Evolutionary conservation across 2,329 filamentous ascomycete genomes (phyloP), one percentile per base, ranked within the genome.

Genomic region (Penicillium sp.): DNA sequence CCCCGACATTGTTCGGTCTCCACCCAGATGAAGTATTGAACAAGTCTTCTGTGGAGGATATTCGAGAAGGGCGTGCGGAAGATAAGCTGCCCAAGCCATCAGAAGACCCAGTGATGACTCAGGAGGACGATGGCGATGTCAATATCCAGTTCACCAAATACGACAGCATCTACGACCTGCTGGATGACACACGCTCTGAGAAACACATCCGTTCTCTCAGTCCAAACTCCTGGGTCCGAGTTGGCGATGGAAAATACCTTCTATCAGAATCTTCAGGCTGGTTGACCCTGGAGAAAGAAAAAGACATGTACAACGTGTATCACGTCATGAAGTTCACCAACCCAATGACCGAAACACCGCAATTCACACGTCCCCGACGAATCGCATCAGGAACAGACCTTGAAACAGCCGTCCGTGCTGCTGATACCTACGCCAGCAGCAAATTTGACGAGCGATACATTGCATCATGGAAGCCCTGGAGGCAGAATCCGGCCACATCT

Each of bases 1-100:
- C 92, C 0, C 94, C 95, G 0, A 97, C 95, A 0, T 82, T 99
- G 1, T 97, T 98, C 70, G 95, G 95, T 1, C 86, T 99, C 8
- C 91, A 98, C 74, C 94, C 95, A 1, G 84, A 86, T 30, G 89
- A 94, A 72, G 72, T 97, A 3, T 82, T 98, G 3, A 81, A 90
- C 24, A 83, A 85, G n/a, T 87, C 87, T 5, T 87, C 86, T 10
- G 82, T 86, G 7, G 80, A 86, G 19, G 85, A 89, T 3, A 82
- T 97, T 80, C 17, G 77, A 84, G 61, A 78, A 81, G 64, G 68
- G 57, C 75, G 82, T 35, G 76, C 80, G 17, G 84, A 81, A 33
- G 61, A 65, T 2, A 15, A 19, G 1, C 26, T 51, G 3, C 2
- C 51, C 2, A 45, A 60, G 1, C 15, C 58, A 15, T 37, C 59